phyloP scores from a whole-genome alignment of 2,329 filamentous ascomycete genomes.

The Thielaviopsis ethacetica region DNA sequence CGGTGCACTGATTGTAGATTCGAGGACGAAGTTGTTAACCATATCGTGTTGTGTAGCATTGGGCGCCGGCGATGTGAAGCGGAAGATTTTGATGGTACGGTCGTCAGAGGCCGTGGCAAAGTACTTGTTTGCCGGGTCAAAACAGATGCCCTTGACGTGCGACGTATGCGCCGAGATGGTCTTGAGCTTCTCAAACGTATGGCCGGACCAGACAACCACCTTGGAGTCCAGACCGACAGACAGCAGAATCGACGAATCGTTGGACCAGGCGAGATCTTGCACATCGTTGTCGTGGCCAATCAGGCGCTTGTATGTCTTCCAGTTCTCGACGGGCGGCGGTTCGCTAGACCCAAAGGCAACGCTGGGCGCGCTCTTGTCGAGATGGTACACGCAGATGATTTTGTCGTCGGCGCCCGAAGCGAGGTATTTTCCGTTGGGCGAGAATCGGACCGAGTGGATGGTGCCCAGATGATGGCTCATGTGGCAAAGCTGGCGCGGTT shows the following conservation, averaged over 20 bases:
- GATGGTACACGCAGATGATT: slow-evolving; percentile 91
- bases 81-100: slow-evolving; percentile 88
- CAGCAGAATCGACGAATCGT: slow-evolving; percentile 86
- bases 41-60: slow-evolving; percentile 92
- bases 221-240: slow-evolving; percentile 96
- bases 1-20: slow-evolving; percentile 75
- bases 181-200: slow-evolving; percentile 96
- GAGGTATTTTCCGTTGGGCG: slow-evolving; percentile 83
- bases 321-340: slow-evolving; percentile 86
- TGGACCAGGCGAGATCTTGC: slow-evolving; percentile 93
- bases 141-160: slow-evolving; percentile 97
- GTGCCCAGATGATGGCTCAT: slow-evolving; percentile 98
- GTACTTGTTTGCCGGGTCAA: slow-evolving; percentile 97
- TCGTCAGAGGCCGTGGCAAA: slow-evolving; percentile 97
- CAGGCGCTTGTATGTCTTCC: slow-evolving; percentile 84
- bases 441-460: slow-evolving; percentile 94
- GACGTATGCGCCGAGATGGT: slow-evolving; percentile 84
- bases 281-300: slow-evolving; percentile 98
- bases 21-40: slow-evolving; percentile 88
- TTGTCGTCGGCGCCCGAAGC: slow-evolving; percentile 97
- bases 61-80: slow-evolving; percentile 77
- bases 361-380: slow-evolving; percentile 67
- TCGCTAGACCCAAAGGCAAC: slow-evolving; percentile 78
- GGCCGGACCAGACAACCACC: slow-evolving; percentile 93
- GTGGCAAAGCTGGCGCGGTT: slow-evolving; percentile 85